Percentiles rank a stretch among this genome's conserved stretches.
phyloP scores from a whole-genome alignment of 139 green algal genomes.

The Picochlorum sp. region DNA sequence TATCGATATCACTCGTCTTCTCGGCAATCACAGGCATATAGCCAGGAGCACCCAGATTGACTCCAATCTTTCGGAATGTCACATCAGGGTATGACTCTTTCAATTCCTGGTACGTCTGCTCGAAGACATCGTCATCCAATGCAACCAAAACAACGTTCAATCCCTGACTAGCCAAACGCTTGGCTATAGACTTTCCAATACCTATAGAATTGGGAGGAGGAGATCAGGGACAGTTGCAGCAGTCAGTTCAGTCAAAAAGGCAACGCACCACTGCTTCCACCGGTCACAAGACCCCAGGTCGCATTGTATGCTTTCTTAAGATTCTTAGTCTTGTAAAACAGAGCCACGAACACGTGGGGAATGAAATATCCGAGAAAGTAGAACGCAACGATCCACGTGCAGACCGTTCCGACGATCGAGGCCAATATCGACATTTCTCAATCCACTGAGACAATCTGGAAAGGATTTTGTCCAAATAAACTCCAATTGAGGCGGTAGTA shows the following conservation, averaged over 20 bases:
- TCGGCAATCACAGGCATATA: constrained; percentile 67
- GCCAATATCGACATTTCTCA: background rate
- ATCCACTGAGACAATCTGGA: background rate
- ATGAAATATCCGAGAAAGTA: constrained; percentile 52
- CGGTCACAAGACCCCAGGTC: constrained; percentile 88
- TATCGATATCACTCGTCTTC: constrained; percentile 69
- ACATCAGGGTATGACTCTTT: constrained; percentile 44
- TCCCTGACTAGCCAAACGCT: constrained; percentile 68
- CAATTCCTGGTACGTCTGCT: constrained; percentile 62
- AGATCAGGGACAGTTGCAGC: background rate
- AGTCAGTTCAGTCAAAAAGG: background rate
- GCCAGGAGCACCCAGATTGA: constrained; percentile 59
- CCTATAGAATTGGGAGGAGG: constrained; percentile 38
- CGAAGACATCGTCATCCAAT: constrained; percentile 65
- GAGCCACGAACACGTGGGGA: constrained; percentile 48
- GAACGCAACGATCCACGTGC: constrained; percentile 17
- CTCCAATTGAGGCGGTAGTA: background rate
- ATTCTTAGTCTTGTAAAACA: constrained; percentile 69
- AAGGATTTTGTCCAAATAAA: background rate
- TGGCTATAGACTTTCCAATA: constrained; percentile 84
- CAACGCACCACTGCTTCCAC: constrained; percentile 68
- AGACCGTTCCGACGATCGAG: constrained; percentile 13
- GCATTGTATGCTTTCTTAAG: constrained; percentile 81
- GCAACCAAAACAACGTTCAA: constrained; percentile 89
- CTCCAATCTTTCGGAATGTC: constrained; percentile 73